Evolutionary conservation across 768 basidiomycete genomes (phyloP).

Genomic region (Obba rivulosa): DNA sequence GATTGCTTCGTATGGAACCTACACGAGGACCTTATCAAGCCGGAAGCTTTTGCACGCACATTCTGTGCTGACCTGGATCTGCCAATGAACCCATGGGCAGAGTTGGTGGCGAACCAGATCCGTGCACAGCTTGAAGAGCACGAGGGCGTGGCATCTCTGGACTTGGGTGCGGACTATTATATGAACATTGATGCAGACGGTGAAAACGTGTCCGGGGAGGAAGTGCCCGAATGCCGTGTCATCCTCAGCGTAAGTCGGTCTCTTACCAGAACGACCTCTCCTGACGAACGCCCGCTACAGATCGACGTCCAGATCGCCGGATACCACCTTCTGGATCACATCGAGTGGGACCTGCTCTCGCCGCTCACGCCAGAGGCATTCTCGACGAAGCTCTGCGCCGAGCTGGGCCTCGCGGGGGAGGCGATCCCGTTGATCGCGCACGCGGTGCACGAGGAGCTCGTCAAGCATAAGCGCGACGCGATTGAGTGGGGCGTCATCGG

Average conservation of each 20-base stretch:
- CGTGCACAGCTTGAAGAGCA: constrained; percentile 89
- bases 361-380: constrained; percentile 87
- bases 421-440: constrained; percentile 86
- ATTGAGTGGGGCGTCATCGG: constrained; percentile 91
- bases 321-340: constrained; percentile 87
- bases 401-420: constrained; percentile 86
- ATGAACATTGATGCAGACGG: constrained; percentile 43
- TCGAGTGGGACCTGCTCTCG: constrained; percentile 98
- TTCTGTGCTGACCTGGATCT: constrained; percentile 90
- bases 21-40: constrained; percentile 80
- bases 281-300: constrained; percentile 33
- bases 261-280: background rate
- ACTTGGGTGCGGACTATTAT: constrained; percentile 49
- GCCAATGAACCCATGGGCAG: constrained; percentile 57
- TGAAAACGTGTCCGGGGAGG: constrained; percentile 45
- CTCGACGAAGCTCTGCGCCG: constrained; percentile 69
- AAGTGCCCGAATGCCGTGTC: constrained; percentile 74
- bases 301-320: constrained; percentile 96
- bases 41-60: constrained; percentile 76
- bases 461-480: constrained; percentile 93
- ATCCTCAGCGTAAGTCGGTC: constrained; percentile 60
- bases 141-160: constrained; percentile 74
- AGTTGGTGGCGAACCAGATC: constrained; percentile 82
- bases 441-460: constrained; percentile 91
- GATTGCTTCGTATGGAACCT: constrained; percentile 97